phyloP scores from a whole-genome alignment of 2,329 filamentous ascomycete species.

The Triangularia verruculosa region DNA sequence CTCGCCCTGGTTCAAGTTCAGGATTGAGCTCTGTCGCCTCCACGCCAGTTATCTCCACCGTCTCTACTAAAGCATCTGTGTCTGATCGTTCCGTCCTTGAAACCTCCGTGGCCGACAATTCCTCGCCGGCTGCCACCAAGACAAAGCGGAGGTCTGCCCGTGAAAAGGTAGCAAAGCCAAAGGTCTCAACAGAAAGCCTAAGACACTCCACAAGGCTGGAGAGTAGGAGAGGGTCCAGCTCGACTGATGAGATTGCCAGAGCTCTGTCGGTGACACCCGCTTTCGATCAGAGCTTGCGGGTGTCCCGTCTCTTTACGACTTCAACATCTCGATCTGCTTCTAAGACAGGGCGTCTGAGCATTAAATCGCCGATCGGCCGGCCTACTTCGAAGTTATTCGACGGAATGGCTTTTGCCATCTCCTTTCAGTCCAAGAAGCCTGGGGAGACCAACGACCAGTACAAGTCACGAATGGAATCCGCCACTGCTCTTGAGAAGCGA shows the following conservation, averaged over 20 bases:
- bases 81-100: slow-evolving; percentile 17
- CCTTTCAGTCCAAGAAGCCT: slow-evolving; percentile 55
- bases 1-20: slow-evolving; percentile 32
- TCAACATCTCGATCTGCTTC: slow-evolving; percentile 27
- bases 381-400: slow-evolving; percentile 54
- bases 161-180: slow-evolving; percentile 26
- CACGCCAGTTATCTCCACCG: slow-evolving; percentile 40
- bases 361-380: slow-evolving; percentile 18
- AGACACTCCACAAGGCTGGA: slow-evolving; percentile 30
- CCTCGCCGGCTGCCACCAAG: slow-evolving; percentile 36
- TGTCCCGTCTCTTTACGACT: slow-evolving; percentile 24
- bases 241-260: slow-evolving; percentile 47
- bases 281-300: slow-evolving; percentile 38
- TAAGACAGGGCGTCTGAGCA: slow-evolving; percentile 23
- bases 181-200: slow-evolving; percentile 28
- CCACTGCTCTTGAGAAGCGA: slow-evolving; percentile 50
- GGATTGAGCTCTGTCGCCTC: slow-evolving; percentile 40
- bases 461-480: slow-evolving; percentile 38
- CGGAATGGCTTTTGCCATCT: slow-evolving; percentile 85
- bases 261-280: slow-evolving; percentile 38
- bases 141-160: slow-evolving; percentile 29
- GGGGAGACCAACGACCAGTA: slow-evolving; percentile 53
- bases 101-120: slow-evolving; percentile 22
- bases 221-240: slow-evolving; percentile 31
- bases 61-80: slow-evolving; percentile 38